Base-by-base conservation (phyloP, 495 filamentous ascomycete genomes). In the Talaromyces liani region DNA sequence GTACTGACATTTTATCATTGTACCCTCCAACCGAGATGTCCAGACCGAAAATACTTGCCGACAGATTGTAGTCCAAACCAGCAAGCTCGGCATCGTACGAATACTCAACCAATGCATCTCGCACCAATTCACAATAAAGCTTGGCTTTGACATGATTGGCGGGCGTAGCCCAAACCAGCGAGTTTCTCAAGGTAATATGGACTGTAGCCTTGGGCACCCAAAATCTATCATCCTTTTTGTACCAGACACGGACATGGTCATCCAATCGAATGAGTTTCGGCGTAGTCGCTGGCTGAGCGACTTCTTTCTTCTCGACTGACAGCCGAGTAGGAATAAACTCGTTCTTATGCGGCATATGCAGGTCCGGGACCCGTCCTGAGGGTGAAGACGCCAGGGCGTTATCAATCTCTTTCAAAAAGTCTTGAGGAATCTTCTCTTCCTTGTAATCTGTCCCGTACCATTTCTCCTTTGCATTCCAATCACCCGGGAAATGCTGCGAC, bases 391-490 rank as follows among this genome's bases (percentile, higher is more conserved):
- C 70, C 25, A 84, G 78, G 4, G 92, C 91, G 60, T 82, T 73
- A 51, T 81, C 77, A 62, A 98, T 83, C 49, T 88, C 84, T 3
- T 77, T 72, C 69, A 94, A 75, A 69, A 96, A 89, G 22, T 91
- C 85, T 39, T 82, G 68, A 2, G 92, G 88, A 54, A 99, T 91
- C 71, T 88, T 88, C 72, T 96, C 90, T 31, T 85, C 80, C 65
- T 85, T 89, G 75, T 97, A 96, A 68, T 97, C 93, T 5, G 94
- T 99, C 20, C 93, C 93, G 66, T 99, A 99, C 95, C 95, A 99
- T 74, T 91, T 90, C 77, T 99, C 94, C 70, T 89, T 92, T 66
- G 88, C 74, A 60, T 96, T 85, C 87, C 91, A 93, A n/a, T 85
- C 83, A 1, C 90, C 91, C 0, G 92, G 92, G 64, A 87, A 89